A percentile compares a stretch with the other conserved stretches of the same genome.
Conservation (phyloP, 2,329 filamentous ascomycete species). For the Fusarium secorum region DNA sequence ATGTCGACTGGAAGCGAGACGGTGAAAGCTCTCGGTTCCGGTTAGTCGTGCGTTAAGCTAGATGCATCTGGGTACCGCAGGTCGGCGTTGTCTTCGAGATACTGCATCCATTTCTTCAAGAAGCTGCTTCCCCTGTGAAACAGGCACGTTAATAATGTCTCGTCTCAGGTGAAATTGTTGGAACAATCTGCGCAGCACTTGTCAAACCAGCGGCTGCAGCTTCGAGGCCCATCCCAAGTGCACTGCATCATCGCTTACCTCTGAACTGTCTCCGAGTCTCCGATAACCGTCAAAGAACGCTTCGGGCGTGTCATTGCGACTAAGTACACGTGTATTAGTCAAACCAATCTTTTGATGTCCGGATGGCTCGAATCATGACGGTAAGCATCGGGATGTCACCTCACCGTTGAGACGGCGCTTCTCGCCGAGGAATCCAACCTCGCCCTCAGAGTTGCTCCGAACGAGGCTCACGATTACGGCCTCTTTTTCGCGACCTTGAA, state of each 20-base stretch:
- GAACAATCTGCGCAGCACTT: constrained; percentile 30
- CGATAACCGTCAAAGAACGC: constrained; percentile 87
- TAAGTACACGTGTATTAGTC: constrained; percentile 61
- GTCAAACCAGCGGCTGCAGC: constrained; percentile 18
- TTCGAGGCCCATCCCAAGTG: constrained; percentile 10
- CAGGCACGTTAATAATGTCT: constrained; percentile 25
- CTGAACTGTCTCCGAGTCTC: constrained; percentile 92
- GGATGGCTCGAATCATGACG: background rate
- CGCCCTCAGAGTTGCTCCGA: constrained; percentile 82
- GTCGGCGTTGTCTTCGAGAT: constrained; percentile 88
- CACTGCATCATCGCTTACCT: constrained; percentile 65
- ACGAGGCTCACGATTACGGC: constrained; percentile 94
- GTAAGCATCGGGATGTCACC: constrained; percentile 42
- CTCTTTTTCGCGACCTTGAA: constrained; percentile 97
- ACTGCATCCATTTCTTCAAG: constrained; percentile 89
- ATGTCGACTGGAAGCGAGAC: background rate
- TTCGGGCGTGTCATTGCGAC: constrained; percentile 97
- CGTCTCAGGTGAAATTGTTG: constrained; percentile 35
- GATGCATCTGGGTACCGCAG: constrained; percentile 82
- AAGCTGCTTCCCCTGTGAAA: constrained; percentile 78
- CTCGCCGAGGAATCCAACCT: constrained; percentile 93
- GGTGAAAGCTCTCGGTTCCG: background rate
- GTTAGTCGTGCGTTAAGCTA: constrained; percentile 43
- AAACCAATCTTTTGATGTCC: constrained; percentile 1
- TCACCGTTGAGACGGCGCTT: constrained; percentile 91